Percentiles rank a stretch among this genome's conserved stretches.
phyloP scores from a whole-genome alignment of 148 eudicot genomes.

The Fallopia convolvulus region DNA sequence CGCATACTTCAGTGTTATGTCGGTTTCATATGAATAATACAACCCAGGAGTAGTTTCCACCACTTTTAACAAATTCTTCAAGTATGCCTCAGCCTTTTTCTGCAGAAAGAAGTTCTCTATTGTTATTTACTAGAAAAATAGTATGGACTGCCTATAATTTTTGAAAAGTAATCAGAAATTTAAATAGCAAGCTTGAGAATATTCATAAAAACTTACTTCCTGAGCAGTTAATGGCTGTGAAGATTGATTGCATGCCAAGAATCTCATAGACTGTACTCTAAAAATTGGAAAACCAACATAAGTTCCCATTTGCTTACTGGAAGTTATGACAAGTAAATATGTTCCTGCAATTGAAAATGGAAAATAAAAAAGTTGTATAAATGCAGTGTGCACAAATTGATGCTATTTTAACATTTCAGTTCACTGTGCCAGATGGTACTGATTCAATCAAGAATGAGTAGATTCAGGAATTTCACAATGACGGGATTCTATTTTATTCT shows the following conservation, averaged over 20 bases:
- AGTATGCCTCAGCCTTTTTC: slow-evolving; percentile 91
- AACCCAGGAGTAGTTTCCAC: slow-evolving; percentile 93
- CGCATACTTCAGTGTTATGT: slow-evolving; percentile 77
- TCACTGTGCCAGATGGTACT: not conserved
- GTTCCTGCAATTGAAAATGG: slow-evolving; percentile 38
- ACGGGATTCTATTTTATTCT: not conserved
- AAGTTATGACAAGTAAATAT: slow-evolving; percentile 70
- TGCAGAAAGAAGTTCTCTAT: slow-evolving; percentile 22
- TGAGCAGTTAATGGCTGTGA: slow-evolving; percentile 38
- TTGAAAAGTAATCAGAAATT: not conserved
- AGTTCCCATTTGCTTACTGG: slow-evolving; percentile 74
- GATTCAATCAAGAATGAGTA: not conserved
- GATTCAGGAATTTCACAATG: not conserved
- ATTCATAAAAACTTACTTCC: slow-evolving; percentile 44
- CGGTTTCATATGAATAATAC: slow-evolving; percentile 93
- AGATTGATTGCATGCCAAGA: slow-evolving; percentile 65
- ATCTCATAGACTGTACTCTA: slow-evolving; percentile 70
- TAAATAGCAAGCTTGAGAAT: not conserved
- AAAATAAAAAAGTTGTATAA: not conserved
- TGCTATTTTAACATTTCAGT: not conserved
- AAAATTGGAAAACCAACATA: slow-evolving; percentile 85
- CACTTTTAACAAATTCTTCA: slow-evolving; percentile 62
- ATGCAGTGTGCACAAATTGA: not conserved
- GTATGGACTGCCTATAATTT: not conserved
- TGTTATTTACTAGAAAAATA: not conserved